A percentile compares a stretch with the other conserved stretches of the same genome.
Conservation (phyloP, 1,139 yeast species). For the Kazachstania sp. region DNA sequence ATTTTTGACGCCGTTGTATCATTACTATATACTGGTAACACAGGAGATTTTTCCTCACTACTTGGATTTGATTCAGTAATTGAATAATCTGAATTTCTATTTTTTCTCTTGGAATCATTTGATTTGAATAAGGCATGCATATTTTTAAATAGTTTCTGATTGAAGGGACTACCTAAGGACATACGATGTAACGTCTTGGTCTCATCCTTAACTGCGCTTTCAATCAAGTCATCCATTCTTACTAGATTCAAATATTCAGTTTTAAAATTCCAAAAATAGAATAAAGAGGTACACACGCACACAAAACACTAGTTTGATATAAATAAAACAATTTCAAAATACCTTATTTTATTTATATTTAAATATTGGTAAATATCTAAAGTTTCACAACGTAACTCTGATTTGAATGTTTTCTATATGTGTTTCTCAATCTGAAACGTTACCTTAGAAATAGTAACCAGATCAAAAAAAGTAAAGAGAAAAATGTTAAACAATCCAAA, state of each 20-base stretch:
- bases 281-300: too few relatives aligned
- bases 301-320: too few relatives aligned
- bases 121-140: constrained; percentile 7
- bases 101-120: neutral
- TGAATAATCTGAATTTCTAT: neutral
- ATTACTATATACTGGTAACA: neutral
- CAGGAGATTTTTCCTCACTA: neutral
- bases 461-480: neutral
- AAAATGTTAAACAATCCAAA: neutral
- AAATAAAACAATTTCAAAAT: too few relatives aligned
- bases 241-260: neutral
- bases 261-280: too few relatives aligned
- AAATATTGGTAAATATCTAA: too few relatives aligned
- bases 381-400: too few relatives aligned
- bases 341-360: too few relatives aligned
- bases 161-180: constrained; percentile 9
- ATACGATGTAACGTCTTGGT: constrained; percentile 1
- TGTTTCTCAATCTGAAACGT: too few relatives aligned
- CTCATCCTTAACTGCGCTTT: constrained; percentile 1
- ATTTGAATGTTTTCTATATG: too few relatives aligned
- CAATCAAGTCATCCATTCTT: neutral
- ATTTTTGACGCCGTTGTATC: neutral
- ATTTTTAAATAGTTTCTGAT: constrained; percentile 7
- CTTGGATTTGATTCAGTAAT: neutral
- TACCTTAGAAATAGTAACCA: too few relatives aligned